Conservation (phyloP, 768 basidiomycete species). For the Suillus sp. region DNA sequence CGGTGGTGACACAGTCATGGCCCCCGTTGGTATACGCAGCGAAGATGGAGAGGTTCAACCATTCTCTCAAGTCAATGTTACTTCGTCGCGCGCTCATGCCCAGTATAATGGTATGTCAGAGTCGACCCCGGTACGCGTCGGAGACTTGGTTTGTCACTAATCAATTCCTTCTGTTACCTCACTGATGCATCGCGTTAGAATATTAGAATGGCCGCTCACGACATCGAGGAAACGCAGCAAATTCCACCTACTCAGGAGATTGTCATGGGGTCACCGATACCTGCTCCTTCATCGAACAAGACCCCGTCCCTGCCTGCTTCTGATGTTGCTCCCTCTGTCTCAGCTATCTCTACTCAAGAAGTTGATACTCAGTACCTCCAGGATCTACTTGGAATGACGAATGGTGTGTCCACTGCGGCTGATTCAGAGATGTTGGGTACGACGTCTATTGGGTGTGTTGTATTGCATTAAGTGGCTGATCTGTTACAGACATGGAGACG, state of each 20-base stretch:
- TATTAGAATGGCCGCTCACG: slow-evolving; percentile 24
- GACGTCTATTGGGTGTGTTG: slow-evolving; percentile 5
- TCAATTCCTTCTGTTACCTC: background rate
- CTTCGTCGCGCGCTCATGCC: slow-evolving; percentile 9
- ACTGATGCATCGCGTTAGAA: slow-evolving; percentile 11
- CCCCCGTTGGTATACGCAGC: slow-evolving; percentile 61
- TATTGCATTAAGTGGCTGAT: slow-evolving; percentile 1
- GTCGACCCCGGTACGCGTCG: slow-evolving; percentile 52
- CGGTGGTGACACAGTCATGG: slow-evolving; percentile 18
- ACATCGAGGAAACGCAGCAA: slow-evolving; percentile 55
- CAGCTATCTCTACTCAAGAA: slow-evolving; percentile 28
- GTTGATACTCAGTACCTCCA: slow-evolving; percentile 45
- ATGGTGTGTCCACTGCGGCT: slow-evolving; percentile 16
- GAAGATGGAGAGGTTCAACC: slow-evolving; percentile 57
- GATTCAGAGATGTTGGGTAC: slow-evolving; percentile 55
- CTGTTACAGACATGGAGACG: slow-evolving; percentile 34
- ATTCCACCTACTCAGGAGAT: slow-evolving; percentile 39
- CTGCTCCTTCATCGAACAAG: slow-evolving; percentile 15
- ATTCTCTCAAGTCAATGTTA: slow-evolving; percentile 29
- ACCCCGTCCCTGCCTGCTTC: slow-evolving; percentile 32
- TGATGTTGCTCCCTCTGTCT: slow-evolving; percentile 23
- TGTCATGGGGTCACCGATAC: slow-evolving; percentile 28
- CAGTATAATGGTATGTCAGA: slow-evolving; percentile 56
- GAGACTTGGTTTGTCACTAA: slow-evolving; percentile 51
- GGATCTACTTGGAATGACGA: slow-evolving; percentile 26